A percentile compares a stretch with the other conserved stretches of the same genome.
These are phyloP conservation scores for Botrytis byssoidea DNA, from an alignment of 2,329 filamentous ascomycete species.

Conservation along the genomic window DNA sequence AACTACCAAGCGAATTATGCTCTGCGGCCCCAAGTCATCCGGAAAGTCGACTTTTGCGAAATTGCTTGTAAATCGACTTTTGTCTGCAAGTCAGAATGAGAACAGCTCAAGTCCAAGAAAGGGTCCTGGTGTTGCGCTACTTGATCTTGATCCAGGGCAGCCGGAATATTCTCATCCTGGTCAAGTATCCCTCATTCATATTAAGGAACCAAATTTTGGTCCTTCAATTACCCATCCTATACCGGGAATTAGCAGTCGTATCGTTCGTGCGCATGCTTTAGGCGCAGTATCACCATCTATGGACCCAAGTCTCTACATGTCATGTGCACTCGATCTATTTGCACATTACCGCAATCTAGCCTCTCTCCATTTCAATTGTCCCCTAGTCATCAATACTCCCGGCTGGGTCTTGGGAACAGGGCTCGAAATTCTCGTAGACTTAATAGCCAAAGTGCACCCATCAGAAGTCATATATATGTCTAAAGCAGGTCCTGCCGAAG, in stretches of 20 bases:
- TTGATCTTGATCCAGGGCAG: conserved; percentile 77
- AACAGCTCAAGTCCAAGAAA: conserved; percentile 12
- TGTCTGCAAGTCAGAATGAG: conserved; percentile 39
- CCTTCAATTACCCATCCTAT: conserved; percentile 64
- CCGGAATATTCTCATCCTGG: conserved; percentile 72
- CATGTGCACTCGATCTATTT: conserved; percentile 63
- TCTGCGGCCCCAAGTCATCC: conserved; percentile 69
- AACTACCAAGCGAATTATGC: conserved; percentile 48
- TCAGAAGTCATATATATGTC: conserved; percentile 69
- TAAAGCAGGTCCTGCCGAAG: conserved; percentile 57
- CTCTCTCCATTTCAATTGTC: conserved; percentile 44
- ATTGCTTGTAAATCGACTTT: conserved; percentile 63
- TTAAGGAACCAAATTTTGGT: conserved; percentile 61
- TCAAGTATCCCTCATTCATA: conserved; percentile 63
- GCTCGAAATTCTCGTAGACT: conserved; percentile 58
- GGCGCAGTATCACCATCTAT: conserved; percentile 64
- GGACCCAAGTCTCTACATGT: conserved; percentile 64
- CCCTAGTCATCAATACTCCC: conserved; percentile 71
- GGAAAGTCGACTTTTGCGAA: conserved; percentile 75
- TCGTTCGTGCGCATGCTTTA: conserved; percentile 64
- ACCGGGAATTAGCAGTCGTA: conserved; percentile 37
- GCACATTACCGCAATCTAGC: conserved; percentile 52
- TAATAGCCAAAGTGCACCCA: conserved; percentile 55
- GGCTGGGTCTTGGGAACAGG: conserved; percentile 73
- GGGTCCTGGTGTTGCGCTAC: conserved; percentile 46